Conservation (phyloP, 2,329 filamentous ascomycete species). For the Stemphylium beticola region DNA sequence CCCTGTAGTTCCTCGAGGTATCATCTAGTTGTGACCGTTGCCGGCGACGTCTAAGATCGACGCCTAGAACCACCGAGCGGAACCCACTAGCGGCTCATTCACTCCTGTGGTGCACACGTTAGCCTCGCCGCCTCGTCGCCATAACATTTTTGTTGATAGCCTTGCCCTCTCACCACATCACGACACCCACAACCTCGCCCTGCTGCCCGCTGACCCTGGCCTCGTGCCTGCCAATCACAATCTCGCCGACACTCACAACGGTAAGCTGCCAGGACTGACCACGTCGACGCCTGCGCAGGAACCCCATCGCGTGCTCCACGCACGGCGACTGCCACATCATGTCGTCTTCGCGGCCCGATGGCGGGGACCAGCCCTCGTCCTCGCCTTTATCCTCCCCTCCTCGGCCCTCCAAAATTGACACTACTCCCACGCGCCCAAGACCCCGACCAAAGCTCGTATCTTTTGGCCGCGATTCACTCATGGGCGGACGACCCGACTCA, state of each 20-base stretch:
- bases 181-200: slow-evolving; percentile 7
- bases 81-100: slow-evolving; percentile 11
- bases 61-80: slow-evolving; percentile 2
- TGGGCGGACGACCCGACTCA: slow-evolving; percentile 22
- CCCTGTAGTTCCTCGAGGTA: not conserved
- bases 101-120: slow-evolving; percentile 1
- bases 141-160: slow-evolving; percentile 7
- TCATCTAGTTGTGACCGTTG: not conserved
- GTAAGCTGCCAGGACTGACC: slow-evolving; percentile 15
- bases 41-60: not conserved
- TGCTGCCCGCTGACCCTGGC: not conserved
- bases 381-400: slow-evolving; percentile 21
- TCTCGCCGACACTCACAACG: slow-evolving; percentile 10
- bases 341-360: slow-evolving; percentile 11
- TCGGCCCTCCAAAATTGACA: slow-evolving; percentile 25
- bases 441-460: slow-evolving; percentile 45
- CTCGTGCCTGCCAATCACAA: slow-evolving; percentile 25
- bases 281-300: slow-evolving; percentile 22
- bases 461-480: slow-evolving; percentile 39
- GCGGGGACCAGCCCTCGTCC: slow-evolving; percentile 18
- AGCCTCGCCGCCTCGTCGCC: slow-evolving; percentile 2
- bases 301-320: slow-evolving; percentile 14
- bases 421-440: slow-evolving; percentile 15
- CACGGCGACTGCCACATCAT: slow-evolving; percentile 17
- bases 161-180: slow-evolving; percentile 14